Evolutionary conservation across 2,329 filamentous ascomycete species (phyloP).

Genomic region (Beauveria australis): DNA sequence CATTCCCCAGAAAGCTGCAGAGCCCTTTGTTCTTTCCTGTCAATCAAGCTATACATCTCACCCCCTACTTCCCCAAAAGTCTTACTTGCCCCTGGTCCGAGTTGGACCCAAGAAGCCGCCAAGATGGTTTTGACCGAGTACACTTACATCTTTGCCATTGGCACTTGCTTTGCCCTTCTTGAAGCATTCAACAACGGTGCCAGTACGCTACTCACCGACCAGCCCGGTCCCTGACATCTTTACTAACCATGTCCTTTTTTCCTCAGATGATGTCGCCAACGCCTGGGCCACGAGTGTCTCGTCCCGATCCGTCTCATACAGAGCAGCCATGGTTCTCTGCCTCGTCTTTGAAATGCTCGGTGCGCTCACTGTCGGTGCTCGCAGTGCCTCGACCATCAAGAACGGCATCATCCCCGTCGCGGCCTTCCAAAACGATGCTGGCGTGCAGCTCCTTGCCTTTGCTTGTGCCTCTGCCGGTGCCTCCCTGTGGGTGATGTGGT

Average conservation of each 20-base stretch:
- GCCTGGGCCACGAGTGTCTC: conserved; percentile 75
- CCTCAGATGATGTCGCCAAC: conserved; percentile 71
- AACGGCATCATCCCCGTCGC: conserved; percentile 60
- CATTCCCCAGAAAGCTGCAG: not conserved
- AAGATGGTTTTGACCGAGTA: conserved; percentile 55
- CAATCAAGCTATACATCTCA: not conserved
- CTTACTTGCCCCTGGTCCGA: not conserved
- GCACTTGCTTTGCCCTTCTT: conserved; percentile 67
- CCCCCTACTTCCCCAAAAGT: not conserved
- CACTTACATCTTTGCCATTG: conserved; percentile 65
- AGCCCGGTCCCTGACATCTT: not conserved
- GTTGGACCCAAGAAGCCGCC: conserved; percentile 8
- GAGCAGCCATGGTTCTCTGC: conserved; percentile 59
- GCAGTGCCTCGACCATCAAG: conserved; percentile 71
- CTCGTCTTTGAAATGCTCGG: conserved; percentile 61
- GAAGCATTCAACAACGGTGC: conserved; percentile 75
- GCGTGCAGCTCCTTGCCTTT: conserved; percentile 61
- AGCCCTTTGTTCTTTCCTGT: not conserved
- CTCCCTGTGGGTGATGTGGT: conserved; percentile 73
- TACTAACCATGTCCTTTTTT: not conserved
- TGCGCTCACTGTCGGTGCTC: conserved; percentile 57
- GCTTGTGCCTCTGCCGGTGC: conserved; percentile 56
- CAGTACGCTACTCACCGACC: conserved; percentile 43
- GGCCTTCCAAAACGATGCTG: conserved; percentile 52
- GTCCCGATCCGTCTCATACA: conserved; percentile 65